phyloP scores from a whole-genome alignment of 495 filamentous ascomycete species.

The Staphylotrichum tortipilum region DNA sequence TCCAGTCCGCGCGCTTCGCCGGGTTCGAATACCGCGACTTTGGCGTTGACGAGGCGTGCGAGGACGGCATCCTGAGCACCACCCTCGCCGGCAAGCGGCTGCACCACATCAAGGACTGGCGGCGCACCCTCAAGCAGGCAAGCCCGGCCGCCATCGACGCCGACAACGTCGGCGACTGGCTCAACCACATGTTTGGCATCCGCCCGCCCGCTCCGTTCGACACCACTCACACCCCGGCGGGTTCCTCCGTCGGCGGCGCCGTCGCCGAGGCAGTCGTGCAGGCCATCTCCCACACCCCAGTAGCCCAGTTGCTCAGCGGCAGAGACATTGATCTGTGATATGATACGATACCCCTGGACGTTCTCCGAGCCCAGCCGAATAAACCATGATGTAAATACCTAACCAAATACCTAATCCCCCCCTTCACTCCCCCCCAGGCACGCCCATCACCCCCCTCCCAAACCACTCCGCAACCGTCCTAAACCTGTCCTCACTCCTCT shows the following conservation, averaged over 20 bases:
- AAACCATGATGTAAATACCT: no score
- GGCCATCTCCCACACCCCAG: background rate
- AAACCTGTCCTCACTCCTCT: constrained; percentile 74
- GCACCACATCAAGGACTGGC: constrained; percentile 37
- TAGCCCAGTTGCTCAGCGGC: background rate
- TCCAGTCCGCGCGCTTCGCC: constrained; percentile 22
- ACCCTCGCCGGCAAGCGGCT: constrained; percentile 24
- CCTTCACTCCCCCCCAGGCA: constrained; percentile 27
- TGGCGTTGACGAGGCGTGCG: constrained; percentile 1
- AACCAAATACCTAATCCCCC: background rate
- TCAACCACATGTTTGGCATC: constrained; percentile 33
- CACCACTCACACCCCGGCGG: no score
- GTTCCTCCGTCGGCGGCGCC: no score
- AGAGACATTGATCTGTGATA: constrained; percentile 3
- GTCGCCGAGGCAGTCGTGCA: background rate
- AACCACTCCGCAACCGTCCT: constrained; percentile 89
- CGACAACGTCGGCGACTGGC: constrained; percentile 22
- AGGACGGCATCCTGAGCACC: constrained; percentile 11
- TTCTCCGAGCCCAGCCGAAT: no score
- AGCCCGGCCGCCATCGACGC: constrained; percentile 3
- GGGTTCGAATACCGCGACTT: constrained; percentile 10
- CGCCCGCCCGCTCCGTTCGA: background rate
- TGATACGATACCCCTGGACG: no score
- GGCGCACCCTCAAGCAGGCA: background rate
- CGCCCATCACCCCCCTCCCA: constrained; percentile 79